phyloP scores from a whole-genome alignment of 345 rosid species.

The Aquilaria malaccensis region DNA sequence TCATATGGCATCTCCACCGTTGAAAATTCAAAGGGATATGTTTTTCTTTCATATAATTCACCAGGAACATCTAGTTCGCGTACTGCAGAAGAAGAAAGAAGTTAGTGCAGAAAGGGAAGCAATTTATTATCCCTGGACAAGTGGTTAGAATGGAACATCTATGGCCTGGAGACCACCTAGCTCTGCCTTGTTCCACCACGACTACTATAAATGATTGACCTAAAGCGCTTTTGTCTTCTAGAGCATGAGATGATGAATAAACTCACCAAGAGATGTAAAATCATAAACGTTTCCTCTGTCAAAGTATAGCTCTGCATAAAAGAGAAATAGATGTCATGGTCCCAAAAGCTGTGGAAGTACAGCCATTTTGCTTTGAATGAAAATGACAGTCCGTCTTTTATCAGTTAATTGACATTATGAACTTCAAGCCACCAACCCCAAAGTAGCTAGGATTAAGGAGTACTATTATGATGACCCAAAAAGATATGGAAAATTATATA shows the following conservation, averaged over 20 bases:
- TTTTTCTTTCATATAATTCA: conserved; percentile 17
- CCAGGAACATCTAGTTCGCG: conserved; percentile 20
- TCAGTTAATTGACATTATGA: too few relatives aligned
- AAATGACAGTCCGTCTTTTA: too few relatives aligned
- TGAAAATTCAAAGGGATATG: conserved; percentile 55
- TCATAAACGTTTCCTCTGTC: conserved; percentile 59
- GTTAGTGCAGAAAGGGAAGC: conserved; percentile 2
- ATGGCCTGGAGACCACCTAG: too few relatives aligned
- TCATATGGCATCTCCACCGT: conserved; percentile 56
- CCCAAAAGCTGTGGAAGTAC: background rate
- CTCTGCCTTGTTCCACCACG: too few relatives aligned
- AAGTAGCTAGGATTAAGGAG: too few relatives aligned
- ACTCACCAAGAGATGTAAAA: conserved; percentile 56
- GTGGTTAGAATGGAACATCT: background rate
- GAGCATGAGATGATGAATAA: background rate
- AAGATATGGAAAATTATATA: too few relatives aligned
- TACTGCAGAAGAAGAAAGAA: conserved; percentile 7
- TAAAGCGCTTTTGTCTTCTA: too few relatives aligned
- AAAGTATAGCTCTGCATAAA: conserved; percentile 38
- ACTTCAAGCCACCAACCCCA: too few relatives aligned
- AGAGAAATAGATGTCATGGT: conserved; percentile 3
- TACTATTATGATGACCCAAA: too few relatives aligned
- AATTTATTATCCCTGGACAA: background rate
- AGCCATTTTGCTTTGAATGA: too few relatives aligned
- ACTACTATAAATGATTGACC: too few relatives aligned